Percentiles rank a stretch among this genome's conserved stretches.
These are phyloP conservation scores for Protomyces lactucae-debilis DNA, from an alignment of 1,139 yeast species.

Conservation along the genomic window DNA sequence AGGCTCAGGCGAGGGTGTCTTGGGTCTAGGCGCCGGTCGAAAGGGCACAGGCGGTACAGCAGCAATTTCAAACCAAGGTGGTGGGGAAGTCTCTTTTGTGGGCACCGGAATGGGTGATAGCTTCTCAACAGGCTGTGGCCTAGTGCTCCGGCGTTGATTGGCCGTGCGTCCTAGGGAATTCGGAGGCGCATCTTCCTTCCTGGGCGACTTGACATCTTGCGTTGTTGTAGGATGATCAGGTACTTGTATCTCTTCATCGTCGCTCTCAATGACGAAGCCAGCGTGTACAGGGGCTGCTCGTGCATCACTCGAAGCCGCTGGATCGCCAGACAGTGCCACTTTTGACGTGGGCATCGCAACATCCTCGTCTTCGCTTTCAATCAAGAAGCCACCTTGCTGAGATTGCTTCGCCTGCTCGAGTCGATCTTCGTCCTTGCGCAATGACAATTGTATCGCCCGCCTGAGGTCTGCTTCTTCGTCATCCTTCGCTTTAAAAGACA, in stretches of 20 bases:
- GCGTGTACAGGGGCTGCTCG: not conserved
- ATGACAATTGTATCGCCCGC: not conserved
- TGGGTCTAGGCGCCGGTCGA: not conserved
- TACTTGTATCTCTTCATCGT: slow-evolving; percentile 10
- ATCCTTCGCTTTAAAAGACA: not conserved
- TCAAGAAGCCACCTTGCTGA: slow-evolving; percentile 14
- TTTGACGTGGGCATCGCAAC: not conserved
- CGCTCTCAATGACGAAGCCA: slow-evolving; percentile 7
- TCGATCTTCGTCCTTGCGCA: not conserved
- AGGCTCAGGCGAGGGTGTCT: not conserved
- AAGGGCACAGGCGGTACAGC: slow-evolving; percentile 1
- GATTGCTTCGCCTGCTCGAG: not conserved
- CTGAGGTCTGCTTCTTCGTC: not conserved
- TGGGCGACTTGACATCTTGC: not conserved
- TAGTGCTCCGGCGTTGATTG: slow-evolving; percentile 2
- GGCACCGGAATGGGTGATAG: not conserved
- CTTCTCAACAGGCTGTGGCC: not conserved
- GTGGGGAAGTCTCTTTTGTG: not conserved
- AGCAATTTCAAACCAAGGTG: slow-evolving; percentile 14
- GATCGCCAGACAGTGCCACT: not conserved
- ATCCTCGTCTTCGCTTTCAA: slow-evolving; percentile 12
- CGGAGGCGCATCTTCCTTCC: not conserved
- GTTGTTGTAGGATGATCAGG: not conserved
- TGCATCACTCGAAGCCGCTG: not conserved
- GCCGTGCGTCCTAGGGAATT: not conserved